Evolutionary conservation across 139 green algal species (phyloP).

Genomic region (Picochlorum costavermella): DNA sequence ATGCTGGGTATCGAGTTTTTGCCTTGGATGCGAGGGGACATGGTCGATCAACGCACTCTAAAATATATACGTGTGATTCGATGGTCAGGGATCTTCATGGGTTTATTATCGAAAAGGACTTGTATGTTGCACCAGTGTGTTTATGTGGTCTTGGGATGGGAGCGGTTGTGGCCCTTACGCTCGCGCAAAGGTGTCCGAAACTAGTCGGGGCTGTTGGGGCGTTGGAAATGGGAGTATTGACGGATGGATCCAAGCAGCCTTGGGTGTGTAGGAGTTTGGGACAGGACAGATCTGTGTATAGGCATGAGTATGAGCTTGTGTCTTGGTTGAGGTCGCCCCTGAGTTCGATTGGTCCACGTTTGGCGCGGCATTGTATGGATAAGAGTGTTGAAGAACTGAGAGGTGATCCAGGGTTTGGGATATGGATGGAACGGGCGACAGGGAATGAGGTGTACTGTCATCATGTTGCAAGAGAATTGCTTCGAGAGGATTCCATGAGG

Average conservation of each 20-base stretch:
- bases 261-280: background rate
- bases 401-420: too few relatives aligned
- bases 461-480: too few relatives aligned
- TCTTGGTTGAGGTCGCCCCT: background rate
- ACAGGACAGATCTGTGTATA: background rate
- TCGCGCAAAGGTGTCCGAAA: slow-evolving; percentile 14
- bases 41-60: background rate
- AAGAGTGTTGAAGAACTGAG: too few relatives aligned
- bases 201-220: slow-evolving; percentile 16
- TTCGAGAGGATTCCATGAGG: too few relatives aligned
- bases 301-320: background rate
- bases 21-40: slow-evolving; percentile 32
- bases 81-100: slow-evolving; percentile 31
- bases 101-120: slow-evolving; percentile 36
- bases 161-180: slow-evolving; percentile 13
- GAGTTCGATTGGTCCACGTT: background rate
- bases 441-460: too few relatives aligned
- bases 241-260: background rate
- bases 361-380: too few relatives aligned
- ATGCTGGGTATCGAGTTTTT: slow-evolving; percentile 22
- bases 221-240: slow-evolving; percentile 14
- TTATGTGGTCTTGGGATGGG: slow-evolving; percentile 35
- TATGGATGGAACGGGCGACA: too few relatives aligned
- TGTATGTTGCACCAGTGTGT: slow-evolving; percentile 33
- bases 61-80: background rate